A percentile compares a stretch with the other conserved stretches of the same genome.
Conservation (phyloP, 768 basidiomycete species). For the Mycena kentingensis region DNA sequence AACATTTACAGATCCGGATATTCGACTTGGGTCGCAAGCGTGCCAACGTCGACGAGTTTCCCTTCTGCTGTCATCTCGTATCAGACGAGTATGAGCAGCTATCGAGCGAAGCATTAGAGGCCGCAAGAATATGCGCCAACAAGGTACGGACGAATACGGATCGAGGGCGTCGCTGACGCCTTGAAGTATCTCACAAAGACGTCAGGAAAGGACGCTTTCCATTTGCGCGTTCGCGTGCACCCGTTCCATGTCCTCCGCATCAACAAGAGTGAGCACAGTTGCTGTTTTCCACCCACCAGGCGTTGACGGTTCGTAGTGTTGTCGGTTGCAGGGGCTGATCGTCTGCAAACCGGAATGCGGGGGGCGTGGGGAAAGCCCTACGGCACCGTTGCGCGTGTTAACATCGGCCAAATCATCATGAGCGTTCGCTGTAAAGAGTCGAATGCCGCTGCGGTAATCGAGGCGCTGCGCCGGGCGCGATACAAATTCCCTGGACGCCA, state of each 20-base stretch:
- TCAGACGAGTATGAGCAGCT: conserved; percentile 99
- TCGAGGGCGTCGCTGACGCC: neutral
- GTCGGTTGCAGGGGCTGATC: conserved; percentile 98
- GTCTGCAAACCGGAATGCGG: conserved; percentile 97
- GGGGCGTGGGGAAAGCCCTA: conserved; percentile 99
- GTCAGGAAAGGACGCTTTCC: conserved; percentile 98
- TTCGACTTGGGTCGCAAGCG: conserved; percentile 96
- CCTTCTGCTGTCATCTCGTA: conserved; percentile 94
- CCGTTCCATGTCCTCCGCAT: conserved; percentile 99
- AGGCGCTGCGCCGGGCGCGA: conserved; percentile 94
- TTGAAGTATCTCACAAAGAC: conserved; percentile 89
- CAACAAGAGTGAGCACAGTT: too few species aligned
- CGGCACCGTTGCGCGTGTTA: conserved; percentile 92
- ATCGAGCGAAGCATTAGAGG: conserved; percentile 93
- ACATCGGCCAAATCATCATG: conserved; percentile 94
- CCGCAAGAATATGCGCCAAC: conserved; percentile 98
- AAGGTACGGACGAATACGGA: conserved; percentile 41
- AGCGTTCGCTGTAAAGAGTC: conserved; percentile 87
- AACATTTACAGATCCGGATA: conserved; percentile 78
- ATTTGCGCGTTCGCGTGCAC: conserved; percentile 94
- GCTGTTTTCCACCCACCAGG: too few species aligned
- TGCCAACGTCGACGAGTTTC: conserved; percentile 97
- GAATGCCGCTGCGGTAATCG: conserved; percentile 87
- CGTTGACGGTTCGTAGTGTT: too few species aligned
- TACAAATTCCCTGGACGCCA: conserved; percentile 99